A percentile compares a stretch with the other conserved stretches of the same genome.
Conservation (phyloP, 495 filamentous ascomycete genomes). For the Penicillium pulvis region DNA sequence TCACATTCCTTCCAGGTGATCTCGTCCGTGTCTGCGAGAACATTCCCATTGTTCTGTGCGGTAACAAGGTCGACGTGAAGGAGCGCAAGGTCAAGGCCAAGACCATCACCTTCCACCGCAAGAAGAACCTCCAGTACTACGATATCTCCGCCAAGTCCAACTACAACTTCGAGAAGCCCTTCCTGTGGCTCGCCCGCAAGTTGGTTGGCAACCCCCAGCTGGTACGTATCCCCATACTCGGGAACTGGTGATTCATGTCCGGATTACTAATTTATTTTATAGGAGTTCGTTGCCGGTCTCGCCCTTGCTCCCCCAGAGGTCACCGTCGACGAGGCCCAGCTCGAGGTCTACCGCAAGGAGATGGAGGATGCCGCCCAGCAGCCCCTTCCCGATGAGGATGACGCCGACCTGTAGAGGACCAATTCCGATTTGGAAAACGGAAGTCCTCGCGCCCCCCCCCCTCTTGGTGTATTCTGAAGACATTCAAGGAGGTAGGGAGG, state of each 20-base stretch:
- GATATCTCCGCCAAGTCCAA: conserved; percentile 99
- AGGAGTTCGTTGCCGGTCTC: conserved; percentile 97
- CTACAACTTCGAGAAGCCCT: conserved; percentile 99
- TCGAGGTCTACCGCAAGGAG: conserved; percentile 82
- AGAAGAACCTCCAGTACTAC: conserved; percentile 99
- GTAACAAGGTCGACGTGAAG: conserved; percentile 99
- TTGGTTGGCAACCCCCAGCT: conserved; percentile 90
- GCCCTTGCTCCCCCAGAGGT: conserved; percentile 94
- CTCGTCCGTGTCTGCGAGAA: conserved; percentile 99
- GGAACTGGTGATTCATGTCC: not conserved
- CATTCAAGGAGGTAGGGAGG: conserved; percentile 13
- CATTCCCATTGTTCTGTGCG: conserved; percentile 96
- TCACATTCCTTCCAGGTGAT: conserved; percentile 66
- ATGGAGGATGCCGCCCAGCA: conserved; percentile 78
- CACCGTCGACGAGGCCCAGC: conserved; percentile 76
- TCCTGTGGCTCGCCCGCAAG: conserved; percentile 99
- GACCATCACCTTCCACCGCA: conserved; percentile 99
- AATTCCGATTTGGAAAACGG: conserved; percentile 18
- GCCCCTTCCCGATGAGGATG: conserved; percentile 96
- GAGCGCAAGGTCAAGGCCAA: conserved; percentile 99
- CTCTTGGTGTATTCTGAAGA: conserved; percentile 9
- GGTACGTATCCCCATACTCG: conserved; percentile 53
- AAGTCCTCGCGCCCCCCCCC: conserved; percentile 8
- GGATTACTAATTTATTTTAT: conserved; percentile 20
- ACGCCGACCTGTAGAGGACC: conserved; percentile 66